A percentile compares a stretch with the other conserved stretches of the same genome.
These are phyloP conservation scores for Fusarium sp. DNA, from an alignment of 2,329 filamentous ascomycete genomes.

Conservation along the genomic window DNA sequence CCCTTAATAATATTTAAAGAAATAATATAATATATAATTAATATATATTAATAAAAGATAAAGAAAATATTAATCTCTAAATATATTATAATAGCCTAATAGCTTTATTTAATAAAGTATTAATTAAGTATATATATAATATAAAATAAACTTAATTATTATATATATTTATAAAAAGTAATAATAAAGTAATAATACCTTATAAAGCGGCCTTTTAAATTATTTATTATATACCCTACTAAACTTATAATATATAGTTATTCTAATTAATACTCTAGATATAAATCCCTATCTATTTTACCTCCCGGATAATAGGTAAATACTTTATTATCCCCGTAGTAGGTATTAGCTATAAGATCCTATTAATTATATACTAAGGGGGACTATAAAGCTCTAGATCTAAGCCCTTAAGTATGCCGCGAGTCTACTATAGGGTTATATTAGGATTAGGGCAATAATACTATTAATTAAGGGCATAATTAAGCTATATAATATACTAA, in stretches of 20 bases:
- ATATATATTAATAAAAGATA: background rate
- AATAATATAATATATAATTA: too few relatives aligned
- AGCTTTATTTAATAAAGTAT: background rate
- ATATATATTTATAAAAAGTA: too few relatives aligned
- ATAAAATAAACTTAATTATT: too few relatives aligned
- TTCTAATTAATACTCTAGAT: background rate
- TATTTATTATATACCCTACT: background rate
- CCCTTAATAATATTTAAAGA: too few relatives aligned
- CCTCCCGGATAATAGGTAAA: background rate
- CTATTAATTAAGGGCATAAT: too few relatives aligned
- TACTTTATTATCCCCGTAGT: background rate
- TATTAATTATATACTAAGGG: too few relatives aligned
- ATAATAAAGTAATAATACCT: too few relatives aligned
- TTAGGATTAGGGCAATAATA: too few relatives aligned
- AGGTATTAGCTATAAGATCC: background rate
- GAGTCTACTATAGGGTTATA: too few relatives aligned
- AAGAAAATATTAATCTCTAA: too few relatives aligned
- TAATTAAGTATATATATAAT: background rate
- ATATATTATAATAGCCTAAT: background rate
- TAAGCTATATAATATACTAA: background rate
- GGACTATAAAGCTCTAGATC: too few relatives aligned
- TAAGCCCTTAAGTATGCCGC: background rate
- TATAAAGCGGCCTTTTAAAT: background rate
- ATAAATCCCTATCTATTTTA: background rate
- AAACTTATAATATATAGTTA: background rate